A percentile compares a stretch with the other conserved stretches of the same genome.
Conservation (phyloP, 805 yeast species). For the Saturnispora bothae region DNA sequence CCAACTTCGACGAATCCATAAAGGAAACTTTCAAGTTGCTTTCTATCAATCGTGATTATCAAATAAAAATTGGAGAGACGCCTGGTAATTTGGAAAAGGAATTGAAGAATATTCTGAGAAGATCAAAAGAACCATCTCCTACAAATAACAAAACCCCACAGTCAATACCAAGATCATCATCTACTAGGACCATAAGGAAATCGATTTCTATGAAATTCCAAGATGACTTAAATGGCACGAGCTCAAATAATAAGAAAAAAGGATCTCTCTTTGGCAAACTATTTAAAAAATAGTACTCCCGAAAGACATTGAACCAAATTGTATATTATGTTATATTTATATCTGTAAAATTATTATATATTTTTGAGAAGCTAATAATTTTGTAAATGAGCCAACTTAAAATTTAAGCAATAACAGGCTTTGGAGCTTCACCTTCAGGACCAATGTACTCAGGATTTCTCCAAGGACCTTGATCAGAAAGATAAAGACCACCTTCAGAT, state of each 20-base stretch:
- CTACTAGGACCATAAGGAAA: conserved; percentile 1
- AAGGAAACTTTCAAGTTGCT: background rate
- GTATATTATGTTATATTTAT: background rate
- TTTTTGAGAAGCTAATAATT: background rate
- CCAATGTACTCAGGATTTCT: conserved; percentile 82
- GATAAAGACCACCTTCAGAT: conserved; percentile 68
- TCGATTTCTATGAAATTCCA: conserved; percentile 1
- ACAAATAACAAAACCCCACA: no score
- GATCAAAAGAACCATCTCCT: background rate
- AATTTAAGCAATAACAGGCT: conserved; percentile 21
- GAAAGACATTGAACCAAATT: background rate
- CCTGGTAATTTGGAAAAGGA: background rate
- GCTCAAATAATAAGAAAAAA: background rate
- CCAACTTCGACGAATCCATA: background rate
- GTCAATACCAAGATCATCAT: background rate
- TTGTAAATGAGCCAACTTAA: background rate
- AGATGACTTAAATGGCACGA: background rate
- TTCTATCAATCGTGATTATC: background rate
- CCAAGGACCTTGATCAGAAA: conserved; percentile 97
- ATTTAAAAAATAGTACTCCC: background rate
- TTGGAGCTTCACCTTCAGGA: conserved; percentile 92
- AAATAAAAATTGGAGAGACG: background rate
- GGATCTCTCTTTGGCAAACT: conserved; percentile 2
- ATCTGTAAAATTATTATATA: background rate
- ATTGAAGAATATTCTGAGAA: background rate